Evolutionary conservation across 495 filamentous ascomycete species (phyloP), one percentile per base, ranked within the genome.

Genomic region (Talaromyces trachyspermus): DNA sequence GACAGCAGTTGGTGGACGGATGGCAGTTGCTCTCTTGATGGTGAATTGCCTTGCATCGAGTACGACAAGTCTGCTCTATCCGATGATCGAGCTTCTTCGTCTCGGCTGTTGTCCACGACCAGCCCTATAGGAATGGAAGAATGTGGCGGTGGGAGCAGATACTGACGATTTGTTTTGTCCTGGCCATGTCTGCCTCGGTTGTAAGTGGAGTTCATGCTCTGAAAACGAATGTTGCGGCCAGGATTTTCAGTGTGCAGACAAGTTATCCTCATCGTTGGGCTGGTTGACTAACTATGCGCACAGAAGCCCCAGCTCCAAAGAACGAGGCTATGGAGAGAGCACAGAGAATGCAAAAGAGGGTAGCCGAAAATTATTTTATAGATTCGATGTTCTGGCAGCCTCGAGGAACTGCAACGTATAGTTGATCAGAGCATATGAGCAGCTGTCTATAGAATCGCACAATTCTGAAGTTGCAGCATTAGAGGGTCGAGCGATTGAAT

Each of bases 1-100:
- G n/a, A 72, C 29, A 77, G 51, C 27, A 77, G 50, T 45, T 72
- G 68, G 37, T 70, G 69, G 23, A 77, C 69, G 6, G 74, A 68
- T 7, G 74, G 74, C 10, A 77, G 61, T n/a, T 22, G 23, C 17
- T 42, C 39, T 26, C 39, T 24, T n/a, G 23, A 18, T n/a, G 23
- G 4, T 0, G 39, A 23, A 15, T 25, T 14, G 9, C 26, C 39
- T 20, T 26, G 23, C 19, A 20, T 42, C 39, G 39, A 42, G 17
- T 42, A 23, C 39, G 20, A n/a, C 9, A 10, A 20, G 14, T 42
- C 39, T 12, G 39, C 26, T 42, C 39, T 42, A 6, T 42, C 20
- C 14, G 14, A n/a, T 42, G 39, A 24, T 10, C 20, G 11, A 1
- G 39, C 26, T 15, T 42, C 25, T 23, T 45, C 20, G 9, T 45